Conservation (phyloP, 2,329 filamentous ascomycete genomes). For the Colletotrichum orchidophilum region DNA sequence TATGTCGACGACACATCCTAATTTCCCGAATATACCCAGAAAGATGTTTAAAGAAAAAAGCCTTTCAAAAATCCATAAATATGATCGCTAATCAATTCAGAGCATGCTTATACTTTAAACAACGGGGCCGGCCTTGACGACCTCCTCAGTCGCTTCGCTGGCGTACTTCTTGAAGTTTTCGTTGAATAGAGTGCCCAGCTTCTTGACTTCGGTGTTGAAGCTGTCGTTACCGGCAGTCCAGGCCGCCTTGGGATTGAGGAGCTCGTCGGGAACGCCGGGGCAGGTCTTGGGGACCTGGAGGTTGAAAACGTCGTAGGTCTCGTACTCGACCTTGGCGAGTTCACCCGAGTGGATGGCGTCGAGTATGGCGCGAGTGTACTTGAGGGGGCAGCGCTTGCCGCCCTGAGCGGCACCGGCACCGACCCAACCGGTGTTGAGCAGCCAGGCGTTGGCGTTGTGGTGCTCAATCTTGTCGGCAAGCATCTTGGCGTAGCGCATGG, state of each 20-base stretch:
- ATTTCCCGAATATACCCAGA: constrained; percentile 17
- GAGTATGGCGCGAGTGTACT: constrained; percentile 98
- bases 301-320: constrained; percentile 97
- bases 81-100: not conserved
- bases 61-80: constrained; percentile 16
- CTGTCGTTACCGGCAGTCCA: constrained; percentile 86
- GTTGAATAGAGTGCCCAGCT: constrained; percentile 88
- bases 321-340: constrained; percentile 91
- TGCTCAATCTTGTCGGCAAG: constrained; percentile 96
- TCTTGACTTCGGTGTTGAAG: constrained; percentile 89
- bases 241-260: constrained; percentile 92
- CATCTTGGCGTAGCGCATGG: constrained; percentile 99
- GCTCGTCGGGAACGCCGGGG: constrained; percentile 86
- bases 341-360: constrained; percentile 98
- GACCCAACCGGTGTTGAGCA: constrained; percentile 98
- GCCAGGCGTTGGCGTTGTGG: constrained; percentile 96
- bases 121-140: constrained; percentile 72
- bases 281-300: constrained; percentile 93
- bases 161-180: constrained; percentile 99
- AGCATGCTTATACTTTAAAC: constrained; percentile 37
- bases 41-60: constrained; percentile 12
- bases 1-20: constrained; percentile 23
- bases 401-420: constrained; percentile 90
- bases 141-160: constrained; percentile 82
- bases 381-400: constrained; percentile 95